A percentile compares a stretch with the other conserved stretches of the same genome.
phyloP scores from a whole-genome alignment of 768 basidiomycete genomes.

The Amanita rubescens region DNA sequence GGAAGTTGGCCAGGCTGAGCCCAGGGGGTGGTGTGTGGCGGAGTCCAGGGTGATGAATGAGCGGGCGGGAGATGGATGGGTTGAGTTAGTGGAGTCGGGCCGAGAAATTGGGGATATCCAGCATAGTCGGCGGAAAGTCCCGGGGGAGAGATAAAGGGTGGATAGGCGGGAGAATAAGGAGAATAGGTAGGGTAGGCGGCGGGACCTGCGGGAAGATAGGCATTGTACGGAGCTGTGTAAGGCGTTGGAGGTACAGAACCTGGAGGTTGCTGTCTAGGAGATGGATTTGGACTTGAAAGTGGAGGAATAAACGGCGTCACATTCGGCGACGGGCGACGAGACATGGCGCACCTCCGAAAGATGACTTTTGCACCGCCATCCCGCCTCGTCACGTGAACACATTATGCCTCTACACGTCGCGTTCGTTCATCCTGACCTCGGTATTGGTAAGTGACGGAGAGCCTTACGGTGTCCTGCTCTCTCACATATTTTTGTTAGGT shows the following conservation, averaged over 20 bases:
- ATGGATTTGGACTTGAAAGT: constrained; percentile 29
- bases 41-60: constrained; percentile 11
- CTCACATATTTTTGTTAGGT: constrained; percentile 41
- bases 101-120: constrained; percentile 23
- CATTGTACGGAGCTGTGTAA: constrained; percentile 20
- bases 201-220: not conserved
- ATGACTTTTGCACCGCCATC: not conserved
- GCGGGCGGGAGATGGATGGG: constrained; percentile 10
- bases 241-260: constrained; percentile 22
- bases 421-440: constrained; percentile 91
- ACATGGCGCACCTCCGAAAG: not conserved
- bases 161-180: constrained; percentile 3
- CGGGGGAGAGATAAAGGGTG: constrained; percentile 5
- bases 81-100: constrained; percentile 8
- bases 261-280: constrained; percentile 23
- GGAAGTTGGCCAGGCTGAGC: constrained; percentile 13
- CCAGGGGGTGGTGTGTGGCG: constrained; percentile 15
- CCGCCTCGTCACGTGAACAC: not conserved
- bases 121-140: constrained; percentile 24
- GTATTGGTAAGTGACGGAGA: constrained; percentile 71
- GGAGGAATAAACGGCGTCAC: constrained; percentile 33
- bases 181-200: not conserved
- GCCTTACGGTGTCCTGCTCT: too few relatives aligned
- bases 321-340: constrained; percentile 7
- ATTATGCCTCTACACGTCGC: constrained; percentile 38